Evolutionary conservation across 805 yeast species (phyloP).

Genomic region (Candida bentonensis): DNA sequence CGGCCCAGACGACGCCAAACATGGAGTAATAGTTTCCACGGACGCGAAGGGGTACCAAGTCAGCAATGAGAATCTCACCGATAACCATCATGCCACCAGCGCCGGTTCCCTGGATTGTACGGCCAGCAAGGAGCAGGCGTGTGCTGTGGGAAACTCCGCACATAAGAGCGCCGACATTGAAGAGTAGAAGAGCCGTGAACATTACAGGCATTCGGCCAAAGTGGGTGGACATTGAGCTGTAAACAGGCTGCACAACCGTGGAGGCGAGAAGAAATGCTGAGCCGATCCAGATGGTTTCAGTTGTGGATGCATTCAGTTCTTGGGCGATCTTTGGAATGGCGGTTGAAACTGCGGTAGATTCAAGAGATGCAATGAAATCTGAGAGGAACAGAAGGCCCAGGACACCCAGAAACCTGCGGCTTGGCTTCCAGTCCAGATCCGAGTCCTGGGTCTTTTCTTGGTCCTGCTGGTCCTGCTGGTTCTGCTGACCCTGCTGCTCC

Average conservation of each 20-base stretch:
- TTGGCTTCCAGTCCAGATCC: no score
- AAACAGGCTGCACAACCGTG: conserved; percentile 11
- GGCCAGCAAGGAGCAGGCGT: conserved; percentile 53
- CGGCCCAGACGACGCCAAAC: conserved; percentile 18
- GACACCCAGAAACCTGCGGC: no score
- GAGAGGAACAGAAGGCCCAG: no score
- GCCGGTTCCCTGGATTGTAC: conserved; percentile 58
- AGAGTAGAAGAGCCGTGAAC: conserved; percentile 34
- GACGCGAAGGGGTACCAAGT: conserved; percentile 31
- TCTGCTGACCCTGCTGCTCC: no score
- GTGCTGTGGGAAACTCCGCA: conserved; percentile 40
- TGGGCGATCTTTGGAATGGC: conserved; percentile 9
- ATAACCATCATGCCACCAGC: conserved; percentile 53
- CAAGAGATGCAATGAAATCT: no score
- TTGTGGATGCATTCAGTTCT: conserved; percentile 13
- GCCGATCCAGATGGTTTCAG: conserved; percentile 19
- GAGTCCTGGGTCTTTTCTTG: no score
- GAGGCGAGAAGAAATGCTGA: conserved; percentile 16
- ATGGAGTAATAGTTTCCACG: conserved; percentile 19
- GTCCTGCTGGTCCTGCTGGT: no score
- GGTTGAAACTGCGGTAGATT: conserved; percentile 12
- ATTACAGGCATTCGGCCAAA: conserved; percentile 33
- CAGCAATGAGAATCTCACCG: conserved; percentile 42
- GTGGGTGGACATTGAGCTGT: conserved; percentile 14
- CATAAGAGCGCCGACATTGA: conserved; percentile 49